Evolutionary conservation across 1,139 yeast species (phyloP), one percentile per base, ranked within the genome.

Genomic region (Zhuliangozyma parablackwelliae): DNA sequence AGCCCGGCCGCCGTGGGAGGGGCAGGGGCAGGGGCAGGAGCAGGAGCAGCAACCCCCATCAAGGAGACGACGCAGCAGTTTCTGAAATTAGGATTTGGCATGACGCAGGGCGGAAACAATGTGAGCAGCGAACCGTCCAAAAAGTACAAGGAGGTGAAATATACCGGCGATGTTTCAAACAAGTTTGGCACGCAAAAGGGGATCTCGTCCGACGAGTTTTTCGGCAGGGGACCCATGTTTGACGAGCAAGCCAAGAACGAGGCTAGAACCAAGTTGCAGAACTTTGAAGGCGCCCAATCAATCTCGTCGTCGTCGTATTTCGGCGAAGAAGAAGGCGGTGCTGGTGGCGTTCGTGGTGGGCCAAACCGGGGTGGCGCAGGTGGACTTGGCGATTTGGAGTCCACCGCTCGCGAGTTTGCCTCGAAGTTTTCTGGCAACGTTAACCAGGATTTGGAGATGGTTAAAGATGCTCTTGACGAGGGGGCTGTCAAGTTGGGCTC

Each of bases 221-320:
- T 92, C 58, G 96, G 97, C 11, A 81, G 96, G 54, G 94, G 94
- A 29, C 75, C 75, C 3, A 69, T 80, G 33, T 88, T 79, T 55
- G 97, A 88, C 53, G 86, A 86, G 49, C 69, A 69, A 8, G 86
- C 88, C 31, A 84, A 83, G 43, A 73, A 72, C 32, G 97, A 89
- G 61, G 97, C 97, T 5, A 73, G 73, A 45, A 57, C 76, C 23
- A 89, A 94, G 51, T 69, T 92, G 43, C 89, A 83, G 58, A 67
- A 81, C 7, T 94, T 86, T 61, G 78, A 76, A 41, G 95, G 94
- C 35, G 96, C 98, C 2, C 83, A 85, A 34, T 76, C 95, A 5
- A 94, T 92, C 49, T 89, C 97, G 1, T 89, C 97, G 0, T 76
- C 92, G 30, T 81, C 94, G 8, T 94, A 92, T 65, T 94, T 89